Evolutionary conservation across 495 filamentous ascomycete genomes (phyloP).

Genomic region (Penicillium desertorum): DNA sequence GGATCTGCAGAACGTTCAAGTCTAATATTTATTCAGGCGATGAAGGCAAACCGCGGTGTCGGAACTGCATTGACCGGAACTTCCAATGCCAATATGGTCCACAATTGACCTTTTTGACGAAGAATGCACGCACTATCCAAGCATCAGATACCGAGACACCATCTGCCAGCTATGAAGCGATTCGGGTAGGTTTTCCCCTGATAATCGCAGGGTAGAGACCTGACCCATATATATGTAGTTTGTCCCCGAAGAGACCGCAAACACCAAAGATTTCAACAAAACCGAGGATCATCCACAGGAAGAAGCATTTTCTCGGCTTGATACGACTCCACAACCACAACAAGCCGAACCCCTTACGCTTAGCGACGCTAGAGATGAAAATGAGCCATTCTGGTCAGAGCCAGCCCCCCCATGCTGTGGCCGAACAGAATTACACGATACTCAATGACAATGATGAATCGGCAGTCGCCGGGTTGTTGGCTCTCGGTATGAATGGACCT

Average conservation of each 20-base stretch:
- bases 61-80: slow-evolving; percentile 43
- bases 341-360: background rate
- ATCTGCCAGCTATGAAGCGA: slow-evolving; percentile 23
- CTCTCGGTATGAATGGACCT: slow-evolving; percentile 25
- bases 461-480: slow-evolving; percentile 35
- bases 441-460: slow-evolving; percentile 37
- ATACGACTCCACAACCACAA: background rate
- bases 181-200: slow-evolving; percentile 21
- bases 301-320: slow-evolving; percentile 4
- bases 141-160: slow-evolving; percentile 13
- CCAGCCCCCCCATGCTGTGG: background rate
- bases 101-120: slow-evolving; percentile 42
- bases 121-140: slow-evolving; percentile 38
- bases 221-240: slow-evolving; percentile 24
- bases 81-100: slow-evolving; percentile 41
- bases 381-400: slow-evolving; percentile 7
- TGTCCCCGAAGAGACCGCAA: slow-evolving; percentile 25
- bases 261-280: slow-evolving; percentile 1
- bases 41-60: slow-evolving; percentile 43
- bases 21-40: slow-evolving; percentile 32
- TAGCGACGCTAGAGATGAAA: background rate
- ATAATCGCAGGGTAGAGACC: background rate
- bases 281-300: background rate
- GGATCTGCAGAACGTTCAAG: background rate
- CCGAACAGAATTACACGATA: background rate